These are phyloP conservation scores for Tremellales sp. DNA, from an alignment of 1,284 basidiomycete genomes.

Conservation along the genomic window DNA sequence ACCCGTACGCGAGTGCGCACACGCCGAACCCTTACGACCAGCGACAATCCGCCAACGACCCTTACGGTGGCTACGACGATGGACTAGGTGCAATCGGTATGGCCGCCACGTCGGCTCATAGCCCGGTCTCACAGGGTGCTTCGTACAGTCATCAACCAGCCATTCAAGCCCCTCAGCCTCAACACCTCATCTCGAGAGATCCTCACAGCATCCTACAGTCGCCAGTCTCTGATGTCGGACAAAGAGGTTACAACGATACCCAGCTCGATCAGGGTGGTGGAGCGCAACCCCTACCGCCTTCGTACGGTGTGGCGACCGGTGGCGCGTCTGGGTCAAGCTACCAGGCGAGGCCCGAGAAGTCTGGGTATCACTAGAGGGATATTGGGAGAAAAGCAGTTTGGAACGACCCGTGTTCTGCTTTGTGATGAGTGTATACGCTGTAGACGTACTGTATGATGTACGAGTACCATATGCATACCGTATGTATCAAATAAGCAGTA, in stretches of 20 bases:
- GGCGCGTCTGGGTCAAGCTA: not conserved
- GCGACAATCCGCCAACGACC: conserved; percentile 13
- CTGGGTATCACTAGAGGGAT: not conserved
- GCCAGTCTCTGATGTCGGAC: not conserved
- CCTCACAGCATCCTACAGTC: not conserved
- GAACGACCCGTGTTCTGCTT: too few species aligned
- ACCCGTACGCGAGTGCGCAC: conserved; percentile 5
- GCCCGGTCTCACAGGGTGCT: conserved; percentile 13
- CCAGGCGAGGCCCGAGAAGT: not conserved
- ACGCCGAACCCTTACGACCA: conserved; percentile 18
- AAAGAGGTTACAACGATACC: not conserved
- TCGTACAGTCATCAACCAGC: conserved; percentile 17
- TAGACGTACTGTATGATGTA: too few species aligned
- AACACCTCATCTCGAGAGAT: conserved; percentile 4
- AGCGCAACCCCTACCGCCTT: not conserved
- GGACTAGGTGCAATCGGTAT: conserved; percentile 35
- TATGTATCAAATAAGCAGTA: too few species aligned
- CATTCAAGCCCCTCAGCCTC: conserved; percentile 12
- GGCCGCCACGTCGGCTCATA: conserved; percentile 21
- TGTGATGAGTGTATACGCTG: too few species aligned
- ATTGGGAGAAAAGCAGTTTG: too few species aligned
- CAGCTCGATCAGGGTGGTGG: not conserved
- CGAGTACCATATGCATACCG: too few species aligned
- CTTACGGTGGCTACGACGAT: conserved; percentile 31
- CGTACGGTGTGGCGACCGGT: not conserved